phyloP scores from a whole-genome alignment of 768 basidiomycete genomes.

The Pulveroboletus sp. region DNA sequence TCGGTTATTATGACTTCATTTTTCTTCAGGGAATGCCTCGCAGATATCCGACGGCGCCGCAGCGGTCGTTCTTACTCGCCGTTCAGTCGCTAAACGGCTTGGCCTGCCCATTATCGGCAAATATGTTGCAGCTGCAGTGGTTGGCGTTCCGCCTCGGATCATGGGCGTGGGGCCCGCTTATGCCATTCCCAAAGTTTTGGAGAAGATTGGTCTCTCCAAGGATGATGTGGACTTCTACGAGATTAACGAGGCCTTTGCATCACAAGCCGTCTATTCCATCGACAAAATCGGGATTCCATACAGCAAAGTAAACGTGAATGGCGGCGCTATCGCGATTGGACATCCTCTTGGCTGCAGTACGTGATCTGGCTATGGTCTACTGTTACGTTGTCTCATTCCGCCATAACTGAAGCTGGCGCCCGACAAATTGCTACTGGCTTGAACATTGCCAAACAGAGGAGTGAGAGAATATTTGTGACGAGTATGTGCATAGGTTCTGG shows the following conservation, averaged over 20 bases:
- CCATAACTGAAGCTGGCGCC: slow-evolving; percentile 56
- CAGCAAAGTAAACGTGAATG: slow-evolving; percentile 81
- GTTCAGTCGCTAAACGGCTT: slow-evolving; percentile 75
- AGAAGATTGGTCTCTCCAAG: slow-evolving; percentile 57
- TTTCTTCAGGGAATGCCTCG: slow-evolving; percentile 66
- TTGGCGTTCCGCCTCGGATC: slow-evolving; percentile 82
- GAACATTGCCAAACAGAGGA: slow-evolving; percentile 74
- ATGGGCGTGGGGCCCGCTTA: slow-evolving; percentile 92
- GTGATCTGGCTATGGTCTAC: too few relatives aligned
- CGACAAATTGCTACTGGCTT: slow-evolving; percentile 85
- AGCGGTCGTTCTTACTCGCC: slow-evolving; percentile 78
- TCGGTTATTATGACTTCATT: slow-evolving; percentile 1
- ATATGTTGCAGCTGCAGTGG: slow-evolving; percentile 62
- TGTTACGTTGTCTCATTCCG: slow-evolving; percentile 5
- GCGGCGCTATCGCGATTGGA: slow-evolving; percentile 87
- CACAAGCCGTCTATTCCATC: slow-evolving; percentile 72
- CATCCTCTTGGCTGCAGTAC: slow-evolving; percentile 83
- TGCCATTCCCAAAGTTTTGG: slow-evolving; percentile 76
- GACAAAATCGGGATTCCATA: slow-evolving; percentile 65
- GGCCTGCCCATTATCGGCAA: slow-evolving; percentile 87
- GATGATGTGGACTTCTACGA: slow-evolving; percentile 87
- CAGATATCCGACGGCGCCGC: slow-evolving; percentile 93
- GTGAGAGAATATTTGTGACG: slow-evolving; percentile 75
- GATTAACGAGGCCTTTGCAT: slow-evolving; percentile 90
- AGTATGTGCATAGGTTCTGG: slow-evolving; percentile 90